Conservation (phyloP, 495 filamentous ascomycete species). For the Cetradonia linearis region DNA sequence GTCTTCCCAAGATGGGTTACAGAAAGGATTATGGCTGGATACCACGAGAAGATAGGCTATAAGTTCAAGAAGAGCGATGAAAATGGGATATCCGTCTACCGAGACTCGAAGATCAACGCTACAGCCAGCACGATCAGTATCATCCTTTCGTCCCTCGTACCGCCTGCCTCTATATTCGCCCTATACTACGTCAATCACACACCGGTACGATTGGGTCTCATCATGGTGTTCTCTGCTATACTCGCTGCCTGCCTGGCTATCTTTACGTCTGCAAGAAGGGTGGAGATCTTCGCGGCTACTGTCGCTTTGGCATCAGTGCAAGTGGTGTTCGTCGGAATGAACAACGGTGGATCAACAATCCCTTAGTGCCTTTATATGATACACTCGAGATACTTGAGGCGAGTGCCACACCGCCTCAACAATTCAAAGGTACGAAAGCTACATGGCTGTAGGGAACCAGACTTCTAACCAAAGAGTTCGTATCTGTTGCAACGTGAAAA, state of each 20-base stretch:
- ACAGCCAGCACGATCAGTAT: constrained; percentile 23
- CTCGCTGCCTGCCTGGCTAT: constrained; percentile 27
- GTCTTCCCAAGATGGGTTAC: constrained; percentile 20
- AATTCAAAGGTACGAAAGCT: no score
- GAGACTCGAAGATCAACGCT: constrained; percentile 6
- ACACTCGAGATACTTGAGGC: not conserved
- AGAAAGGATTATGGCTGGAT: constrained; percentile 8
- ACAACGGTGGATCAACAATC: not conserved
- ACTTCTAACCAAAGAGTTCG: no score
- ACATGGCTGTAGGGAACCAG: not conserved
- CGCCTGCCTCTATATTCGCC: constrained; percentile 29
- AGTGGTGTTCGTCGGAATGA: constrained; percentile 14
- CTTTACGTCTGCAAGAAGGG: constrained; percentile 26
- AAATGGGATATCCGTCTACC: not conserved
- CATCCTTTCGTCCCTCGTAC: constrained; percentile 28
- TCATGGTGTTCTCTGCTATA: constrained; percentile 28
- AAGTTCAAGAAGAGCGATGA: not conserved
- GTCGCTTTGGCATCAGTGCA: constrained; percentile 24
- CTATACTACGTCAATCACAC: constrained; percentile 27
- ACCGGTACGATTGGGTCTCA: constrained; percentile 24
- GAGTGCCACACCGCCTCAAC: no score
- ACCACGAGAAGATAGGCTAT: constrained; percentile 3
- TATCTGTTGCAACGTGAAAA: no score
- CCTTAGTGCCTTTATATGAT: not conserved
- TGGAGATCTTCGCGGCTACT: constrained; percentile 32